Conservation (phyloP, 106 monocot species). For the Chionographis japonica region DNA sequence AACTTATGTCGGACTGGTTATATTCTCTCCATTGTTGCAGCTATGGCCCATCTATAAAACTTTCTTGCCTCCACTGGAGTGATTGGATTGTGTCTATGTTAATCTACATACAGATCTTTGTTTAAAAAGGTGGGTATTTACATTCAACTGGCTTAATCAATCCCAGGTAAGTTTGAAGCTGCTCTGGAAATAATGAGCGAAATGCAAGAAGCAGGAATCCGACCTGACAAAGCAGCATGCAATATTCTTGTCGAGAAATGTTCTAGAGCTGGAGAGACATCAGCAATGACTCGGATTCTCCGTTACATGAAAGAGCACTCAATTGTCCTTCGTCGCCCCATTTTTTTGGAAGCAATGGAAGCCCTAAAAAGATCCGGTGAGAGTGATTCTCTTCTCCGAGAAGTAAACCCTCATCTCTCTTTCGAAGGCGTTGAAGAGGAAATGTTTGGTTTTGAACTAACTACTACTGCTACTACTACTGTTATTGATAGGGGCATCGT, state of each 20-base stretch:
- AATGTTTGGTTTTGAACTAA: constrained; percentile 10
- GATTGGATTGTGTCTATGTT: too few species aligned
- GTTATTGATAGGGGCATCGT: constrained; percentile 48
- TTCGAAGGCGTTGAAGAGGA: constrained; percentile 50
- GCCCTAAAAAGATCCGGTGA: constrained; percentile 38
- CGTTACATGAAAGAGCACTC: constrained; percentile 64
- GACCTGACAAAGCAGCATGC: constrained; percentile 82
- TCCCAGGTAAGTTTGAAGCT: constrained; percentile 67
- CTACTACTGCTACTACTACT: constrained; percentile 13
- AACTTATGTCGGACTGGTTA: too few species aligned
- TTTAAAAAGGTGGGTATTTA: background rate
- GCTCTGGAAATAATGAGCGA: constrained; percentile 51
- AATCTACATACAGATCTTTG: background rate
- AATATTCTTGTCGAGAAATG: constrained; percentile 78
- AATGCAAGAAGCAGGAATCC: constrained; percentile 68
- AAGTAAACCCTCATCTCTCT: constrained; percentile 73
- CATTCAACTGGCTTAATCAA: background rate
- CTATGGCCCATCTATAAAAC: too few species aligned
- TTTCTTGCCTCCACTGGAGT: too few species aligned
- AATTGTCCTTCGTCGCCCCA: constrained; percentile 70
- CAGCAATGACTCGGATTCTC: constrained; percentile 55
- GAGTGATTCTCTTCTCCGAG: constrained; percentile 65
- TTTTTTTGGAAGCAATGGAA: constrained; percentile 67
- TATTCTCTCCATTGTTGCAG: too few species aligned
- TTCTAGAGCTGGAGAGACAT: constrained; percentile 52